These are phyloP conservation scores for Colletotrichum shisoi DNA, from an alignment of 2,329 filamentous ascomycete genomes.

Conservation along the genomic window DNA sequence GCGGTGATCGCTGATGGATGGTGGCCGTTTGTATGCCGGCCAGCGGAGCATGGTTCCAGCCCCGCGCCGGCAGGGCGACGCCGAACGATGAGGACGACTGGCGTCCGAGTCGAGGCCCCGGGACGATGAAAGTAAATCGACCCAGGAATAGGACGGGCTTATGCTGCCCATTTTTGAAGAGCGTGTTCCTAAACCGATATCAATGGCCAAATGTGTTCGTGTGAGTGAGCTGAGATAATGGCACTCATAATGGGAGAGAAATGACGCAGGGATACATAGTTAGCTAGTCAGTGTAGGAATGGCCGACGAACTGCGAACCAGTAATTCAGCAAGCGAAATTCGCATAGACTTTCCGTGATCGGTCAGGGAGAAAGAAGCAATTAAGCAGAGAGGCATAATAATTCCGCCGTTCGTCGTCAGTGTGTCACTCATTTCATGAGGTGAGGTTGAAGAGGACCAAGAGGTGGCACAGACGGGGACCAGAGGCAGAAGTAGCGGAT, in stretches of 20 bases:
- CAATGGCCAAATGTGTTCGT: not conserved
- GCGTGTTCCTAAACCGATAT: not conserved
- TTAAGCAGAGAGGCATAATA: conserved; percentile 9
- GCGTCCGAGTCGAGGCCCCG: conserved; percentile 24
- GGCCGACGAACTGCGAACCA: conserved; percentile 6
- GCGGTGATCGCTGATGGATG: conserved; percentile 28
- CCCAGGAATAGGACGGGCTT: conserved; percentile 10
- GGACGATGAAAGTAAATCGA: conserved; percentile 1
- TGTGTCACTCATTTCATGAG: conserved; percentile 23
- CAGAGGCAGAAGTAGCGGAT: conserved; percentile 33
- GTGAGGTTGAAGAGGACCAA: conserved; percentile 37
- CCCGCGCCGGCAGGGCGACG: conserved; percentile 30
- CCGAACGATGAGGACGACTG: conserved; percentile 30
- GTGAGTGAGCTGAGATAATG: not conserved
- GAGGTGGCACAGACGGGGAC: conserved; percentile 32
- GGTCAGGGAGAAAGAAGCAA: conserved; percentile 18
- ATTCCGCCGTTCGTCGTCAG: not conserved
- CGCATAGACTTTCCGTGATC: conserved; percentile 17
- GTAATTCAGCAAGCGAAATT: not conserved
- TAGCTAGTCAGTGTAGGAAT: not conserved
- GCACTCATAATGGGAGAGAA: conserved; percentile 10
- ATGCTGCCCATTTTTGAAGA: not conserved
- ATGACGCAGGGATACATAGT: not conserved
- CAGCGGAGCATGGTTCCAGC: conserved; percentile 34
- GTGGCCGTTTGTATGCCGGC: conserved; percentile 36